Conservation (phyloP, 768 basidiomycete genomes). For the Hydnomerulius pinastri region DNA sequence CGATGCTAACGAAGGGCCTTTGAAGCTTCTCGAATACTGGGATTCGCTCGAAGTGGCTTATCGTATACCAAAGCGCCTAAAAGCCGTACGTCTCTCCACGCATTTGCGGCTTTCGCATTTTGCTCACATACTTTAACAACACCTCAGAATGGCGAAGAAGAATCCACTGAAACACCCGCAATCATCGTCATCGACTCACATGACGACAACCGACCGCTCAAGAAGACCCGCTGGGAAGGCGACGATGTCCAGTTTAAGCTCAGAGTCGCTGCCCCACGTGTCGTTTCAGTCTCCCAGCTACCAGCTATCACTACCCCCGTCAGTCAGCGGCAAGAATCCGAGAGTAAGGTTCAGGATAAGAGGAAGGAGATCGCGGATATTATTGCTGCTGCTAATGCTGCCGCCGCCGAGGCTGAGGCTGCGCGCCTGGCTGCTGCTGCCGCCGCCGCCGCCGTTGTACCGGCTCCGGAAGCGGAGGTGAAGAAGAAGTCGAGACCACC, state of each 20-base stretch:
- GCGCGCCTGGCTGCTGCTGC: constrained; percentile 31
- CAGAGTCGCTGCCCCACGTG: constrained; percentile 1
- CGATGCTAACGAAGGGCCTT: background rate
- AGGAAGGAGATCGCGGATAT: constrained; percentile 38
- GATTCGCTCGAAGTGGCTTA: constrained; percentile 72
- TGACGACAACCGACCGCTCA: constrained; percentile 33
- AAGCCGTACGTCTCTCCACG: constrained; percentile 34
- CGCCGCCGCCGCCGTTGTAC: constrained; percentile 13
- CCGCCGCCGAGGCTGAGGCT: constrained; percentile 35
- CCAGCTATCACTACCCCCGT: background rate
- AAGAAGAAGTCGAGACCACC: constrained; percentile 30
- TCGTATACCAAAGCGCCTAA: constrained; percentile 79
- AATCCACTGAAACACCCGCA: constrained; percentile 16
- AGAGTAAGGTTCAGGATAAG: constrained; percentile 13
- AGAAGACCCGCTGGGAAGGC: constrained; percentile 33
- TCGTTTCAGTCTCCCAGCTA: background rate
- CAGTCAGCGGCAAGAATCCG: no score
- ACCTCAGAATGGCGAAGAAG: constrained; percentile 38
- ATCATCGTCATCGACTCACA: constrained; percentile 21
- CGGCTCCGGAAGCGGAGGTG: constrained; percentile 12
- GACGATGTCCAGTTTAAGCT: constrained; percentile 24
- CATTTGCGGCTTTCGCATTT: background rate
- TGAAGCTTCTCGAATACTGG: constrained; percentile 81
- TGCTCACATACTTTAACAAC: no score
- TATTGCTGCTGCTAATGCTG: constrained; percentile 43